Conservation (phyloP, 768 basidiomycete genomes). For the Rhodotorula diobovata region DNA sequence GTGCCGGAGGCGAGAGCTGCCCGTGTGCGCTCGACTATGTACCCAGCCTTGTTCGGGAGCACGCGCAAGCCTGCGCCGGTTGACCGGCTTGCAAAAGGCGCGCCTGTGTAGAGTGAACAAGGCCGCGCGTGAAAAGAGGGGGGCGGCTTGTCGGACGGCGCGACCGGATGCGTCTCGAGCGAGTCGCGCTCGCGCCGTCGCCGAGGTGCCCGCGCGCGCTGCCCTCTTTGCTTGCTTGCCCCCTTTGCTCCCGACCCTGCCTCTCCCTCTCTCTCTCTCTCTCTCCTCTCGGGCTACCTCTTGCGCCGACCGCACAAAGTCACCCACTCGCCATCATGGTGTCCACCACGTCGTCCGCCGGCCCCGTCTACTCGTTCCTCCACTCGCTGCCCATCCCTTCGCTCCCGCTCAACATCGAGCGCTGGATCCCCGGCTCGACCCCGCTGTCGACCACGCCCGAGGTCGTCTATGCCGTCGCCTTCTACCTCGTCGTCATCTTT, state of each 20-base stretch:
- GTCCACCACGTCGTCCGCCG: background rate
- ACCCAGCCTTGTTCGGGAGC: no score
- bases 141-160: no score
- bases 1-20: no score
- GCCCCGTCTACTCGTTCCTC: slow-evolving; percentile 32
- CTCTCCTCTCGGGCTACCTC: background rate
- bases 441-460: slow-evolving; percentile 71
- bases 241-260: no score
- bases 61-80: no score
- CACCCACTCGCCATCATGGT: background rate
- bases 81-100: no score
- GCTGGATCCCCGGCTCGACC: slow-evolving; percentile 55
- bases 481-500: slow-evolving; percentile 86
- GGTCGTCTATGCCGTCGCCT: slow-evolving; percentile 65
- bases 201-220: background rate
- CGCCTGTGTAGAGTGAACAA: no score
- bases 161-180: no score
- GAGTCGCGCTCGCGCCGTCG: no score
- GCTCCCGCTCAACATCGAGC: slow-evolving; percentile 17
- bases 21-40: no score
- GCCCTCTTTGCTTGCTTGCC: background rate
- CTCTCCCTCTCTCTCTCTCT: background rate
- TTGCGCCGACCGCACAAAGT: no score
- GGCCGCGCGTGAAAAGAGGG: no score
- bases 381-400: slow-evolving; percentile 27